phyloP scores from a whole-genome alignment of 2,329 filamentous ascomycete species.

The Capronia americana region DNA sequence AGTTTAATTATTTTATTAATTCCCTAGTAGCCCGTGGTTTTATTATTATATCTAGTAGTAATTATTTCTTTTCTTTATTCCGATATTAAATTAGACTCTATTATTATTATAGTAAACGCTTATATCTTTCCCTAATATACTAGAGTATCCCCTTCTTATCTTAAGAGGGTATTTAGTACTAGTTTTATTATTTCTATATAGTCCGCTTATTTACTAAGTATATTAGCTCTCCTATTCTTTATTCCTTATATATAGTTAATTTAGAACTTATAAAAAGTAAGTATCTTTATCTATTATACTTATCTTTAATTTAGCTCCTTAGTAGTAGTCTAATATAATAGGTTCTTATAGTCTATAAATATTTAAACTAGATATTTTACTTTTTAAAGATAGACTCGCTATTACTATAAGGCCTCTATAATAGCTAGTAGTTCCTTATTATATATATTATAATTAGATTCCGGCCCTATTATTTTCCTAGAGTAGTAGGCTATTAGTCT shows the following conservation, averaged over 20 bases:
- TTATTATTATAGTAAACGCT: not conserved
- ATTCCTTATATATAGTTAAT: not conserved
- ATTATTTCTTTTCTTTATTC: conserved; percentile 7
- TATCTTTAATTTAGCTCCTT: conserved; percentile 19
- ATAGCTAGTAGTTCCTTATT: conserved; percentile 38
- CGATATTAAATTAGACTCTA: conserved; percentile 9
- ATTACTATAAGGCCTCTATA: conserved; percentile 29
- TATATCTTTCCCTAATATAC: conserved; percentile 17
- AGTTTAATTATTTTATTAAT: conserved; percentile 30
- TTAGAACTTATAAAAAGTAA: not conserved
- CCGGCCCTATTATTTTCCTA: not conserved
- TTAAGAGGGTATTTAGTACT: not conserved
- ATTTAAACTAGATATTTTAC: conserved; percentile 23
- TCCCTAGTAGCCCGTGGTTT: conserved; percentile 13
- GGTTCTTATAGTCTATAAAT: conserved; percentile 32
- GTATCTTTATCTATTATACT: conserved; percentile 14
- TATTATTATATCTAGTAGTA: conserved; percentile 19
- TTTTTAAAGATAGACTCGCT: conserved; percentile 32
- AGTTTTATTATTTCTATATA: conserved; percentile 15
- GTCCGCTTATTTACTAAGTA: conserved; percentile 23
- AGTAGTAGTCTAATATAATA: conserved; percentile 29
- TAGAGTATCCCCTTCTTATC: conserved; percentile 12
- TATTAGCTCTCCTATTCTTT: not conserved
- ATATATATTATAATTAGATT: conserved; percentile 14
- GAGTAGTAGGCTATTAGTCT: conserved; percentile 25